Conservation (phyloP, 805 yeast genomes). For the Yarrowia sp. region DNA sequence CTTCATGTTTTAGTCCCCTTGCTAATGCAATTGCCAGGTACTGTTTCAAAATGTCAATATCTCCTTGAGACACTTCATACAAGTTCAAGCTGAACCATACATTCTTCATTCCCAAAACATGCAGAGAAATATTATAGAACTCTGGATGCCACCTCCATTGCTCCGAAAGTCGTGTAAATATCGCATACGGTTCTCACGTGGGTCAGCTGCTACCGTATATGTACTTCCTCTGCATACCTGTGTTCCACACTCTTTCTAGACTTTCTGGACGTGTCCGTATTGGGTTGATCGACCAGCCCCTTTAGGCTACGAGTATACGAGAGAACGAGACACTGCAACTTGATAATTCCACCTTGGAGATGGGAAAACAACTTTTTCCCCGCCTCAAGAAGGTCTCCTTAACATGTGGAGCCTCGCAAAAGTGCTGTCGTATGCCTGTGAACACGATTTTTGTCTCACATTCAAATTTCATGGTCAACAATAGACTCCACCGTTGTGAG, state of each 20-base stretch:
- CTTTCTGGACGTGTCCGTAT: neutral
- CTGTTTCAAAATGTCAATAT: too few relatives aligned
- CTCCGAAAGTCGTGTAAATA: neutral
- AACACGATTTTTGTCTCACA: neutral
- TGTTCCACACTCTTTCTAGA: neutral
- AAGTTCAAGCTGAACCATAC: too few relatives aligned
- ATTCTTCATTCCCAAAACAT: too few relatives aligned
- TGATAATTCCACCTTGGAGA: neutral
- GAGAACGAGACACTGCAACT: neutral
- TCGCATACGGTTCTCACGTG: neutral
- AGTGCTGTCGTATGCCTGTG: neutral
- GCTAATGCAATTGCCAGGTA: too few relatives aligned
- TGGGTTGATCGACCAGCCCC: neutral
- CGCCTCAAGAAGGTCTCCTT: neutral
- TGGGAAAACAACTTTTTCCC: neutral
- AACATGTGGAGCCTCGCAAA: neutral
- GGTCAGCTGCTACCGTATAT: neutral
- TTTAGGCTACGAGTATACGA: neutral
- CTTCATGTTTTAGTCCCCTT: too few relatives aligned
- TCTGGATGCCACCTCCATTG: too few relatives aligned
- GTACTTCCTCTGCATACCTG: too few relatives aligned
- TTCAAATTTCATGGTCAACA: neutral
- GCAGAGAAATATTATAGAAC: too few relatives aligned
- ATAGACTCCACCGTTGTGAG: conserved; percentile 8
- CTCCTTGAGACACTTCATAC: too few relatives aligned